Conservation (phyloP, 2,329 filamentous ascomycete species). For the Paecilomyces niveus region DNA sequence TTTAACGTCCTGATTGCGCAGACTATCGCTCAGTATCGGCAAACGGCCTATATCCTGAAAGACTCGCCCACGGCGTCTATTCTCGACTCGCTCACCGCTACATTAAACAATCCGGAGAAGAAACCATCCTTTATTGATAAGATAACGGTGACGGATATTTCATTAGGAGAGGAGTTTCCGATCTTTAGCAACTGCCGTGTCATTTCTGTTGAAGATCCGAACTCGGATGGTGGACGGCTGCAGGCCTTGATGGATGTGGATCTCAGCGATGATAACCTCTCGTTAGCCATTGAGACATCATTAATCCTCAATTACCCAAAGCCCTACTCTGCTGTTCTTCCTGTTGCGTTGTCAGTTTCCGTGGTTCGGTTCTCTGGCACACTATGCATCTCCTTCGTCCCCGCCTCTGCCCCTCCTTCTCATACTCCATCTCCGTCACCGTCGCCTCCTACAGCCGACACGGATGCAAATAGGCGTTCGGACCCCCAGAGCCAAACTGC, state of each 20-base stretch:
- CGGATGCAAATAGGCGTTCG: neutral
- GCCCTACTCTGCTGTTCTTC: slow-evolving; percentile 77
- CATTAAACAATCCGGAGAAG: slow-evolving; percentile 78
- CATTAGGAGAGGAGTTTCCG: slow-evolving; percentile 90
- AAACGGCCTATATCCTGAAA: slow-evolving; percentile 85
- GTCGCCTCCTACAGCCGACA: slow-evolving; percentile 11
- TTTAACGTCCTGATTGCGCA: slow-evolving; percentile 97
- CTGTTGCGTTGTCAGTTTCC: slow-evolving; percentile 83
- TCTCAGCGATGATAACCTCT: slow-evolving; percentile 83
- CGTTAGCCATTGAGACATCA: slow-evolving; percentile 88
- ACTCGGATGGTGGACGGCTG: slow-evolving; percentile 62
- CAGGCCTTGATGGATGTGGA: slow-evolving; percentile 98
- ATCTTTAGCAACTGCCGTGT: slow-evolving; percentile 98
- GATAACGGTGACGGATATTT: slow-evolving; percentile 89
- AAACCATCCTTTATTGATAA: slow-evolving; percentile 89
- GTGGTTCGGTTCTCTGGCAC: slow-evolving; percentile 94
- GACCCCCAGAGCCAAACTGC: neutral
- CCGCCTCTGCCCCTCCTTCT: slow-evolving; percentile 43
- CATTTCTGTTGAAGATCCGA: slow-evolving; percentile 63
- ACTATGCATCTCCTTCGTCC: slow-evolving; percentile 86
- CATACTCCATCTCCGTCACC: slow-evolving; percentile 27
- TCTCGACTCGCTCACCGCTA: slow-evolving; percentile 71
- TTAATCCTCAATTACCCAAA: slow-evolving; percentile 92
- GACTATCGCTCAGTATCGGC: slow-evolving; percentile 89
- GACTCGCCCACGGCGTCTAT: slow-evolving; percentile 51